Evolutionary conservation across 306 rosid genomes (phyloP), one percentile per base, ranked within the genome.

Genomic region (Sicyos edulis): DNA sequence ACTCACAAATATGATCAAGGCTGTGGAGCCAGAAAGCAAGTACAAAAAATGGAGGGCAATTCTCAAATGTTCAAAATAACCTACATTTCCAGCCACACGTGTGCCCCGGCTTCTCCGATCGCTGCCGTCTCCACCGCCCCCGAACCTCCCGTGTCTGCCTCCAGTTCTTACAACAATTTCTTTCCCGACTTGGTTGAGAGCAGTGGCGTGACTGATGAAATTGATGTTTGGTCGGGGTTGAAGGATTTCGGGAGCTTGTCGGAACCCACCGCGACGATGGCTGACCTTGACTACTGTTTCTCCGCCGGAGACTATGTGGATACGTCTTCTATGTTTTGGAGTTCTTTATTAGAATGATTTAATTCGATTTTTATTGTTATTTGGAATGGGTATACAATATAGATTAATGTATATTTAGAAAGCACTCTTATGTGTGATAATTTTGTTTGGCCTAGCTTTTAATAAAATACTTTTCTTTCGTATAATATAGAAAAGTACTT

Each of bases 31-130:
- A 78, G 74, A 37, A 90, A 84, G 70, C 96, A 88, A 53, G 96
- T 92, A 54, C 96, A 90, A 64, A 78, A 71, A 60, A 54, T 65
- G 40, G 70, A 84, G 69, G 88, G 77, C 44, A 81, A 70, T 49
- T 90, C 96, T 2, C 72, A 70, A 20, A 19, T 17, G 78, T 92
- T 69, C 66, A 84, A 73, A 3, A 86, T 61, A 4, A 92, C 90
- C 1, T 92, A 90, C 80, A 92, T 88, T 5, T 96, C 91, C 0
- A 52, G 60, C 5, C 98, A 92, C 84, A 92, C 92, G 6, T 92
- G 98, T 83, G 78, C 4, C 7, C 7, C 10, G 2, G 3, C 56
- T 7, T 10, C 72, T 22, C 72, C 42, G 13, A 45, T 12, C 63
- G 5, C 3, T 16, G 44, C 47, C 7, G 32, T 7, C 45, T 6